phyloP scores from a whole-genome alignment of 106 monocot genomes.

The Gastrodia elata region DNA sequence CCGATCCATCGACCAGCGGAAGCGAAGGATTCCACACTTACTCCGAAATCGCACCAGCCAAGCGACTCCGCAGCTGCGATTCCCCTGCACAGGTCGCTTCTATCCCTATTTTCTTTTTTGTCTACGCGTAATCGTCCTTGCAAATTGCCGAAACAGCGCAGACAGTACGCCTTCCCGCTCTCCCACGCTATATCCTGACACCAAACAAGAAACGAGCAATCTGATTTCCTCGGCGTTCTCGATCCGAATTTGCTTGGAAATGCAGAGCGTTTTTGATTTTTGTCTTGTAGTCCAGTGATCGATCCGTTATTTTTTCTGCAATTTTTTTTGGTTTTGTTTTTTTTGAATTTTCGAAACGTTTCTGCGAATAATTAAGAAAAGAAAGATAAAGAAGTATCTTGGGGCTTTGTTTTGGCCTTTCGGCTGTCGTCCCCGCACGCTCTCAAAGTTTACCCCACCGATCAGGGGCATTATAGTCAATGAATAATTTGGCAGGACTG shows the following conservation, averaged over 20 bases:
- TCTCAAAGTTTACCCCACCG: background rate
- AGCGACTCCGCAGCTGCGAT: background rate
- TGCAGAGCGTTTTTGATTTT: background rate
- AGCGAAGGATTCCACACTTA: background rate
- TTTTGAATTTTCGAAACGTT: background rate
- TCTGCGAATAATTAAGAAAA: background rate
- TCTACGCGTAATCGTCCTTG: background rate
- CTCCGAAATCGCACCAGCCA: background rate
- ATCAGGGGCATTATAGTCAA: background rate
- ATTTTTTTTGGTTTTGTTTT: background rate
- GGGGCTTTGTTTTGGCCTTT: background rate
- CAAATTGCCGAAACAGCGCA: background rate
- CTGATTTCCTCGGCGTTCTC: background rate
- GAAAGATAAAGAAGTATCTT: background rate
- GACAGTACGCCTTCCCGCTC: background rate
- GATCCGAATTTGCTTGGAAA: background rate
- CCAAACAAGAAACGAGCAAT: background rate
- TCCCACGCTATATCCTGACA: background rate
- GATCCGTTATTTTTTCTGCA: background rate
- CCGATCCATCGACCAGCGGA: slow-evolving; percentile 1
- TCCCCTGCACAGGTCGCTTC: background rate
- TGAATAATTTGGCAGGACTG: background rate
- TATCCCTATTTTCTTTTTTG: background rate
- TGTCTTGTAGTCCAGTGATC: background rate
- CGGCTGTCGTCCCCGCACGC: background rate